These are phyloP conservation scores for Syzygium aqueum DNA, from an alignment of 345 rosid genomes.

Conservation along the genomic window DNA sequence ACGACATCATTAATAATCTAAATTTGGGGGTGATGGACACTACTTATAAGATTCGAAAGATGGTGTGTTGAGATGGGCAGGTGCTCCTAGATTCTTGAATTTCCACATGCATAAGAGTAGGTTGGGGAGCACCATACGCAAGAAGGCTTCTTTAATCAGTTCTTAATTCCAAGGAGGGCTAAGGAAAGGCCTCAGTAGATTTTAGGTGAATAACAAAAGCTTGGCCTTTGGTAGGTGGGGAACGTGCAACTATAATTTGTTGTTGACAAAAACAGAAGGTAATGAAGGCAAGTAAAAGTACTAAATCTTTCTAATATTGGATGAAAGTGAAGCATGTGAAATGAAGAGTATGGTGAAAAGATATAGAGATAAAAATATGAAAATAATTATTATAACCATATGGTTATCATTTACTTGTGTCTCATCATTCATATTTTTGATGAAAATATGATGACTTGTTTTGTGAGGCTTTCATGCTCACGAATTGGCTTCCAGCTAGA, in stretches of 20 bases:
- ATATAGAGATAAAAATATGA: not conserved
- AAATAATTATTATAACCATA: not conserved
- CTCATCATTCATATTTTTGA: not conserved
- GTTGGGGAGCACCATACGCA: not conserved
- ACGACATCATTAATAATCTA: not conserved
- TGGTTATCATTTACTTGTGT: not conserved
- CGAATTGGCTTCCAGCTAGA: not conserved
- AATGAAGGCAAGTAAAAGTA: not conserved
- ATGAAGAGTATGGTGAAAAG: not conserved
- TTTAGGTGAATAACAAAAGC: not conserved
- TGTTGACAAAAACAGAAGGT: not conserved
- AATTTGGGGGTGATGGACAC: not conserved
- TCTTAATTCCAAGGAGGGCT: not conserved
- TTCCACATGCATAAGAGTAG: not conserved
- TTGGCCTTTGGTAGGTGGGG: not conserved
- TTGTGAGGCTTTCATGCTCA: not conserved
- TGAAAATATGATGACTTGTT: not conserved
- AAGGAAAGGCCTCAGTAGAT: not conserved
- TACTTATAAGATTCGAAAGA: not conserved
- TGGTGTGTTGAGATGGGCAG: not conserved
- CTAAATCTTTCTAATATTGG: not conserved
- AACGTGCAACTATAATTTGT: not conserved
- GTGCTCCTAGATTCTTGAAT: not conserved
- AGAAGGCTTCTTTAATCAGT: not conserved
- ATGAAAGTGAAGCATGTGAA: not conserved